phyloP scores from a whole-genome alignment of 768 basidiomycete genomes.

The Russula griseocarnosa region DNA sequence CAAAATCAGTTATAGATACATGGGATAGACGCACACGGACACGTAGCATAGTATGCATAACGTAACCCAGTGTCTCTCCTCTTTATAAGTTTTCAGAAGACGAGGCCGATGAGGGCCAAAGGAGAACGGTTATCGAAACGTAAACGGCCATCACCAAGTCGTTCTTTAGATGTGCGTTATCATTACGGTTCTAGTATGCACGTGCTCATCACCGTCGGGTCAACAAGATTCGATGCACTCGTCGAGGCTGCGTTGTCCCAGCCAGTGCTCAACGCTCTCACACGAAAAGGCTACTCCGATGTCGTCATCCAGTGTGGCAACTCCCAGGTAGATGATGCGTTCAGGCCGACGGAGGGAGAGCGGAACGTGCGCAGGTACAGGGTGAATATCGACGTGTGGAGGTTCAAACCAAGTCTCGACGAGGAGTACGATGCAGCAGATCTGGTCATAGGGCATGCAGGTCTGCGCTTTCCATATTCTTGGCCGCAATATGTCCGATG shows the following conservation, averaged over 20 bases:
- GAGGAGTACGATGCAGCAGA: slow-evolving; percentile 62
- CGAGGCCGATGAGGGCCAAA: no score
- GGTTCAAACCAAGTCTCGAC: slow-evolving; percentile 69
- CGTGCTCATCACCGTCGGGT: slow-evolving; percentile 84
- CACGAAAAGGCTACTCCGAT: slow-evolving; percentile 49
- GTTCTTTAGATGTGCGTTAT: background rate
- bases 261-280: slow-evolving; percentile 54
- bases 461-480: slow-evolving; percentile 41
- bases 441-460: slow-evolving; percentile 90
- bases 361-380: slow-evolving; percentile 35
- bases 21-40: slow-evolving; percentile 12
- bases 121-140: slow-evolving; percentile 1
- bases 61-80: slow-evolving; percentile 31
- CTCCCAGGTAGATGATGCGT: slow-evolving; percentile 44
- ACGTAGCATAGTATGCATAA: slow-evolving; percentile 79
- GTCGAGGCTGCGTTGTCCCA: slow-evolving; percentile 56
- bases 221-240: slow-evolving; percentile 79
- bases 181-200: slow-evolving; percentile 29
- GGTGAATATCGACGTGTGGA: slow-evolving; percentile 60
- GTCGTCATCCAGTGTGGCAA: slow-evolving; percentile 79
- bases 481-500: background rate
- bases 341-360: slow-evolving; percentile 28
- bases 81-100: no score
- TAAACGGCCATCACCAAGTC: background rate
- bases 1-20: slow-evolving; percentile 23